These are phyloP conservation scores for Ogataea polymorpha DNA, from an alignment of 805 yeast species.

Conservation along the genomic window DNA sequence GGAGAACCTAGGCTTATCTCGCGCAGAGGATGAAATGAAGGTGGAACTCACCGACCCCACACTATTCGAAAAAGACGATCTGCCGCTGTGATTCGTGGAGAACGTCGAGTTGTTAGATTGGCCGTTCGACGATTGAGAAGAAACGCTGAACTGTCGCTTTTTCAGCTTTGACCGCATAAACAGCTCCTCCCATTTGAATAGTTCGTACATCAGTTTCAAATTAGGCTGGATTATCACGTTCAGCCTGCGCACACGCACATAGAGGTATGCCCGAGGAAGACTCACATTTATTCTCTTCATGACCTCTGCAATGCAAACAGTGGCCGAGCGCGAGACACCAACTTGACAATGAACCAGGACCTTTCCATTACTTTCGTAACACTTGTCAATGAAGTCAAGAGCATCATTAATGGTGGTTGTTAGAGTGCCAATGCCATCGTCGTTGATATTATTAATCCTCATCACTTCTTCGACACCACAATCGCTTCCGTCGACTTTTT, in stretches of 20 bases:
- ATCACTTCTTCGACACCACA: constrained; percentile 46
- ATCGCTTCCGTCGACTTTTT: constrained; percentile 16
- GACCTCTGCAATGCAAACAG: constrained; percentile 93
- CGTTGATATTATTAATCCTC: constrained; percentile 73
- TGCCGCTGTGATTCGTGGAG: constrained; percentile 17
- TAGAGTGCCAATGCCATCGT: constrained; percentile 85
- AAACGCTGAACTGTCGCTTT: constrained; percentile 14
- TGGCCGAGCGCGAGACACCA: constrained; percentile 93
- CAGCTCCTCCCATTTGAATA: constrained; percentile 64
- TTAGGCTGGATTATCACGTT: constrained; percentile 95
- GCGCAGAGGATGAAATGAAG: constrained; percentile 13
- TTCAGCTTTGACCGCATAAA: constrained; percentile 21
- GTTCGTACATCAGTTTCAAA: constrained; percentile 84
- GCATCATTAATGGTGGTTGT: constrained; percentile 60
- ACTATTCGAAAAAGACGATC: constrained; percentile 28
- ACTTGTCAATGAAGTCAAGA: constrained; percentile 61
- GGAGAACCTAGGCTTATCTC: constrained; percentile 17
- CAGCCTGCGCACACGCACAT: constrained; percentile 83
- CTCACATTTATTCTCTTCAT: constrained; percentile 71
- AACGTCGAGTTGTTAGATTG: constrained; percentile 17
- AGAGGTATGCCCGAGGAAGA: constrained; percentile 77
- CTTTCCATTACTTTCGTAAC: constrained; percentile 41
- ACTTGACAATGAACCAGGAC: constrained; percentile 90
- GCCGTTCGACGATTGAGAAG: constrained; percentile 20
- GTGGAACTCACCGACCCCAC: constrained; percentile 21